Percentiles rank a stretch among this genome's conserved stretches.
Conservation (phyloP, 2,329 filamentous ascomycete genomes). For the Thelonectria olida region DNA sequence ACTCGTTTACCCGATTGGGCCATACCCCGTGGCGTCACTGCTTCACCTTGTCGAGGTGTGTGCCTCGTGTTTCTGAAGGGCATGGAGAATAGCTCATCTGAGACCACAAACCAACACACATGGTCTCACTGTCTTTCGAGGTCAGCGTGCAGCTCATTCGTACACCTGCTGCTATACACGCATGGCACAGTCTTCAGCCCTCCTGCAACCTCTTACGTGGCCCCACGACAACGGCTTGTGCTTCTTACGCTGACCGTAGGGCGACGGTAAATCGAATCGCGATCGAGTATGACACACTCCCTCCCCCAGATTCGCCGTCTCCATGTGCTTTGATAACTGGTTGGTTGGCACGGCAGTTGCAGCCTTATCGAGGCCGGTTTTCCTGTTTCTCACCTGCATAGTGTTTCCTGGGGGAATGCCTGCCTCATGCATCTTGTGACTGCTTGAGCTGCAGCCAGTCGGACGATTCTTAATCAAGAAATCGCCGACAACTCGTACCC, state of each 20-base stretch:
- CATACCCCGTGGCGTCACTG: not conserved
- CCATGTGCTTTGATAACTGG: slow-evolving; percentile 7
- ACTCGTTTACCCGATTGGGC: slow-evolving; percentile 20
- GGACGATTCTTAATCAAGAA: slow-evolving; percentile 2
- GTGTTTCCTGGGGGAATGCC: slow-evolving; percentile 16
- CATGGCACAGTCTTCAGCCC: slow-evolving; percentile 10
- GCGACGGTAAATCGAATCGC: slow-evolving; percentile 20
- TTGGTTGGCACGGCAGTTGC: slow-evolving; percentile 17
- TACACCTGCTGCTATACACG: not conserved
- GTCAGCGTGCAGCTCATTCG: not conserved
- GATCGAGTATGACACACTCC: slow-evolving; percentile 15
- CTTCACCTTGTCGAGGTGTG: not conserved
- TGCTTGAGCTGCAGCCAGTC: not conserved
- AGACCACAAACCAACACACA: not conserved
- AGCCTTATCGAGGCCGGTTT: slow-evolving; percentile 15
- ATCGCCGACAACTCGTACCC: not conserved
- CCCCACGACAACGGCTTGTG: not conserved
- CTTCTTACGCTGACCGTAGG: too few species aligned
- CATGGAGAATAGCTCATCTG: not conserved
- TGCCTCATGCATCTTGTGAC: not conserved
- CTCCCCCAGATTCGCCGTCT: slow-evolving; percentile 13
- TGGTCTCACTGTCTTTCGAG: not conserved
- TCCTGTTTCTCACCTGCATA: slow-evolving; percentile 19
- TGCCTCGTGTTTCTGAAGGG: not conserved
- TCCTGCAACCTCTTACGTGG: slow-evolving; percentile 16